Percentiles rank a stretch among this genome's conserved stretches.
Conservation (phyloP, 1,139 yeast genomes). For the Nadsonia commutata region DNA sequence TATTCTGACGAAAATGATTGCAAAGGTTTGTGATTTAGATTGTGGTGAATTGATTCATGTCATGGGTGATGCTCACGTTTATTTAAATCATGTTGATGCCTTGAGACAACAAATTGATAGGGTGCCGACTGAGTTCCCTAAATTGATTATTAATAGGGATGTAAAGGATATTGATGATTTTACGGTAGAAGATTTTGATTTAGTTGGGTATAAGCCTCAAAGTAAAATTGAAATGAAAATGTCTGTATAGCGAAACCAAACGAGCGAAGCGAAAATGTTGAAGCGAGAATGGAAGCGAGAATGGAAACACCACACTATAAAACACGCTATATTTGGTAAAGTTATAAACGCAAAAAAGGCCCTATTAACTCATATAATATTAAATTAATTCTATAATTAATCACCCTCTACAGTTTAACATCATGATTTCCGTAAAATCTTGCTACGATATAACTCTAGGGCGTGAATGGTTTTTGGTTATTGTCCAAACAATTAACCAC, state of each 20-base stretch:
- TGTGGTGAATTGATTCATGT: constrained; percentile 93
- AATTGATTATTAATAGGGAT: constrained; percentile 49
- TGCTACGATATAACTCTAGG: too few species aligned
- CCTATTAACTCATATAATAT: too few species aligned
- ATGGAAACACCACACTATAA: too few species aligned
- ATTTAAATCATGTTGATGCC: constrained; percentile 85
- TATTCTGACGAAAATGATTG: constrained; percentile 81
- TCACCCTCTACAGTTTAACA: too few species aligned
- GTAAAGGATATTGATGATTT: constrained; percentile 74
- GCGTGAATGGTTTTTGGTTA: too few species aligned
- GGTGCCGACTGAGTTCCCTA: constrained; percentile 69
- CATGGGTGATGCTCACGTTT: constrained; percentile 93
- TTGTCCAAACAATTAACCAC: too few species aligned
- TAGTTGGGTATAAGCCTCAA: constrained; percentile 67
- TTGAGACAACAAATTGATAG: constrained; percentile 64
- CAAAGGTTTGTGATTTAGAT: constrained; percentile 84
- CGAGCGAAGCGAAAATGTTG: too few species aligned
- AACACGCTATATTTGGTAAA: too few species aligned
- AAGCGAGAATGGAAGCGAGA: too few species aligned
- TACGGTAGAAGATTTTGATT: constrained; percentile 71
- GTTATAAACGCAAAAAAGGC: too few species aligned
- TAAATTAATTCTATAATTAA: too few species aligned
- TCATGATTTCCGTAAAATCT: too few species aligned
- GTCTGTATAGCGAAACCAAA: constrained; percentile 44
- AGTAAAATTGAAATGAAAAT: constrained; percentile 76